A percentile compares a stretch with the other conserved stretches of the same genome.
These are phyloP conservation scores for Dactylellina leptospora DNA, from an alignment of 2,329 filamentous ascomycete species.

Conservation along the genomic window DNA sequence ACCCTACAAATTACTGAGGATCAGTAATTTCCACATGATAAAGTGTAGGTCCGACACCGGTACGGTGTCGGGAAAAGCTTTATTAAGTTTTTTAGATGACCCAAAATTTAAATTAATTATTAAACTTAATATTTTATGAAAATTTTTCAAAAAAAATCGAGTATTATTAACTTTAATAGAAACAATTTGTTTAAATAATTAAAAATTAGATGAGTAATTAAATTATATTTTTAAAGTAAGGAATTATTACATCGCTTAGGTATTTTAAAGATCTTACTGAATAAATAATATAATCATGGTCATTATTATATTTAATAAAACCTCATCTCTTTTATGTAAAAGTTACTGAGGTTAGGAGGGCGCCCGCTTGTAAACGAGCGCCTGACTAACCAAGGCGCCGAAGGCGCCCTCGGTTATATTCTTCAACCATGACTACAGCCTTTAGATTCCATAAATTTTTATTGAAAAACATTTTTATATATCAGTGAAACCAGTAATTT, in stretches of 20 bases:
- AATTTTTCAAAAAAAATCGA: slow-evolving; percentile 10
- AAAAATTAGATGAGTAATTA: slow-evolving; percentile 5
- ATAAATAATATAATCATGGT: slow-evolving; percentile 7
- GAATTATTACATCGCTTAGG: slow-evolving; percentile 15
- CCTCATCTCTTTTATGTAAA: slow-evolving; percentile 12
- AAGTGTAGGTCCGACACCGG: background rate
- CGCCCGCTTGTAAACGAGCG: background rate
- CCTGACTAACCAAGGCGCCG: background rate
- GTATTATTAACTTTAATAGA: slow-evolving; percentile 18
- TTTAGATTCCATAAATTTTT: slow-evolving; percentile 22
- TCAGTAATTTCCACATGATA: background rate
- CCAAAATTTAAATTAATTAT: slow-evolving; percentile 21
- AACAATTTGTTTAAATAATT: slow-evolving; percentile 19
- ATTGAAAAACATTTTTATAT: slow-evolving; percentile 9
- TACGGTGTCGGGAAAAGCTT: slow-evolving; percentile 10
- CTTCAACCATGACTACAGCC: slow-evolving; percentile 2
- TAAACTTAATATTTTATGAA: slow-evolving; percentile 25
- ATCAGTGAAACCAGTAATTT: slow-evolving; percentile 25
- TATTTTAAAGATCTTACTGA: slow-evolving; percentile 13
- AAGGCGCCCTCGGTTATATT: background rate
- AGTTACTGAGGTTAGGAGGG: background rate
- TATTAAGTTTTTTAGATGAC: slow-evolving; percentile 13
- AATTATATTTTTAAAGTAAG: slow-evolving; percentile 12
- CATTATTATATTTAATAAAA: slow-evolving; percentile 19
- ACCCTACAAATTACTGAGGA: slow-evolving; percentile 11